Evolutionary conservation across 2,329 filamentous ascomycete species (phyloP).

Genomic region (Cordyceps militaris): DNA sequence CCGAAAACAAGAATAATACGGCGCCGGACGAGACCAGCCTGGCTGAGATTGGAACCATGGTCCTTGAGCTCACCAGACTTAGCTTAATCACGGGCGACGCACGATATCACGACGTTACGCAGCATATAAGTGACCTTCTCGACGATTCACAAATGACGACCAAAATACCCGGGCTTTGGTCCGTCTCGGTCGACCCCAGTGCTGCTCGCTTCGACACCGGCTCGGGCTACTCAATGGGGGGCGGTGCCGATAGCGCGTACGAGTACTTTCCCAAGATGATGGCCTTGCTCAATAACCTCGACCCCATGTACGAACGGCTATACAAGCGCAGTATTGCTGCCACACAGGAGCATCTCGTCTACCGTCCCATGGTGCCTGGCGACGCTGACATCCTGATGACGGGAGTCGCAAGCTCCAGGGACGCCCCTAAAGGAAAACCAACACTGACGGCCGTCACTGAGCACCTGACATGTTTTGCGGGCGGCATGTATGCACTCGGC

Average conservation of each 20-base stretch:
- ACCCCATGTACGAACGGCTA: constrained; percentile 54
- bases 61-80: constrained; percentile 65
- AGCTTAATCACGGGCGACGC: constrained; percentile 61
- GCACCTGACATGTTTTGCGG: constrained; percentile 58
- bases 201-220: constrained; percentile 37
- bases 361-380: constrained; percentile 58
- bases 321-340: constrained; percentile 55
- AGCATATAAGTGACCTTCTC: constrained; percentile 60
- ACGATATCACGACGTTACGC: constrained; percentile 69
- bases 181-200: constrained; percentile 51
- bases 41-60: constrained; percentile 59
- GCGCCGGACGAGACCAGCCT: constrained; percentile 33
- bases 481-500: constrained; percentile 58
- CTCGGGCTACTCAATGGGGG: constrained; percentile 42
- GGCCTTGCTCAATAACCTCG: constrained; percentile 55
- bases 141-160: constrained; percentile 61
- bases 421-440: constrained; percentile 14
- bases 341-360: constrained; percentile 57
- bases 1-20: constrained; percentile 19
- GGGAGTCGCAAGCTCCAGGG: constrained; percentile 28
- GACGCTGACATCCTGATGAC: constrained; percentile 58
- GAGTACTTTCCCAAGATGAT: constrained; percentile 58
- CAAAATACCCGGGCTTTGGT: constrained; percentile 67
- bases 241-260: constrained; percentile 48
- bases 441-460: constrained; percentile 38